Conservation (phyloP, 352 stramenopile genomes). For the Phytophthora lateralis region DNA sequence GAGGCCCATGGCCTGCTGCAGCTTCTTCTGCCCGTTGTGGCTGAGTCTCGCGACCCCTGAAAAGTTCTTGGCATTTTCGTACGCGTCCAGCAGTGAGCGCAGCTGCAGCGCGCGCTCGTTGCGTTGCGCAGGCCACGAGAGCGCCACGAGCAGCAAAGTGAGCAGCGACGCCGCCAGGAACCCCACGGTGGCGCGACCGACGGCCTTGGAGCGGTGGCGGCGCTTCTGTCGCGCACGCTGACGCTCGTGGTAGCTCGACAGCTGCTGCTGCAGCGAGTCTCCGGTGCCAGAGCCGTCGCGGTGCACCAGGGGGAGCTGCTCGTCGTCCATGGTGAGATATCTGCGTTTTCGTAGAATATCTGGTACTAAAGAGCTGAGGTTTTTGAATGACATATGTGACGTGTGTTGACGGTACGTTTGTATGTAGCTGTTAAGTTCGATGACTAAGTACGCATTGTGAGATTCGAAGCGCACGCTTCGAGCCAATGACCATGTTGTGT, state of each 20-base stretch:
- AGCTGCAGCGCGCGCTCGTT: constrained; percentile 40
- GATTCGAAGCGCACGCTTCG: not conserved
- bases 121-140: constrained; percentile 41
- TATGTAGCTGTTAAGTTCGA: constrained; percentile 6
- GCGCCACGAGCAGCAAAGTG: constrained; percentile 38
- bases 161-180: constrained; percentile 41
- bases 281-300: constrained; percentile 20
- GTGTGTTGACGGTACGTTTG: constrained; percentile 25
- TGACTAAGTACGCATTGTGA: not conserved
- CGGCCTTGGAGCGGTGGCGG: constrained; percentile 27
- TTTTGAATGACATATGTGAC: constrained; percentile 10
- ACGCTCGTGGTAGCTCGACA: constrained; percentile 39
- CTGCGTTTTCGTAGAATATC: not conserved
- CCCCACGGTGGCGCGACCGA: constrained; percentile 44
- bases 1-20: constrained; percentile 45
- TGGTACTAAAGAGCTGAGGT: not conserved
- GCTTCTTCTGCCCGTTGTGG: constrained; percentile 54
- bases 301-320: constrained; percentile 40
- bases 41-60: constrained; percentile 58
- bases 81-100: constrained; percentile 32
- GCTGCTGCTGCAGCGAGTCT: constrained; percentile 41
- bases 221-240: constrained; percentile 26
- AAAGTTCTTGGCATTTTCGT: constrained; percentile 47
- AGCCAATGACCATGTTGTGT: constrained; percentile 16
- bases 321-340: constrained; percentile 25